Percentiles rank a stretch among this genome's conserved stretches.
Evolutionary conservation across 2,329 filamentous ascomycete genomes (phyloP).

Genomic region (Orbilia javanica): DNA sequence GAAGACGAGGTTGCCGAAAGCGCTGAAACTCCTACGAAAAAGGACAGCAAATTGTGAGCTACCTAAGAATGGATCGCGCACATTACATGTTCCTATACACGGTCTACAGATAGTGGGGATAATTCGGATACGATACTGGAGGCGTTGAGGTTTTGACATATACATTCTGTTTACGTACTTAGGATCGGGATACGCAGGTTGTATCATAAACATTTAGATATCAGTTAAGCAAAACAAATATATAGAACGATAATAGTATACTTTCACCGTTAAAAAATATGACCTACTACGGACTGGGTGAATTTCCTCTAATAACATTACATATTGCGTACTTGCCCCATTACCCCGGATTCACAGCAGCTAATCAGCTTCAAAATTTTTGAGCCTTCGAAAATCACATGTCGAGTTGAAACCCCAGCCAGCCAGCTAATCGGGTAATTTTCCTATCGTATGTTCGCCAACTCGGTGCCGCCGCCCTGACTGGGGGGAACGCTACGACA

Average conservation of each 20-base stretch:
- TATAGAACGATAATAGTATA: not conserved
- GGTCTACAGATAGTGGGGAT: not conserved
- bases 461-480: not conserved
- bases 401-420: not conserved
- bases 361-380: no score
- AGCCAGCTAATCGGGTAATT: not conserved
- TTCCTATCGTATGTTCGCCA: not conserved
- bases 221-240: not conserved
- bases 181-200: not conserved
- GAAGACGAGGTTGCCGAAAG: constrained; percentile 43
- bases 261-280: no score
- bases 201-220: constrained; percentile 5
- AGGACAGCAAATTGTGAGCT: constrained; percentile 43
- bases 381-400: not conserved
- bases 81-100: not conserved
- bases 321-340: no score
- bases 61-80: not conserved
- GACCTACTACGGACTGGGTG: no score
- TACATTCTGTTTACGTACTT: not conserved
- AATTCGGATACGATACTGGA: not conserved
- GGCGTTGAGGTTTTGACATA: constrained; percentile 18
- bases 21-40: constrained; percentile 12
- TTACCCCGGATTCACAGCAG: no score
- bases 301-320: no score
- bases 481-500: no score